A percentile compares a stretch with the other conserved stretches of the same genome.
Evolutionary conservation across 371 early-diverging fungal genomes (phyloP).

Genomic region (Ordospora colligata): DNA sequence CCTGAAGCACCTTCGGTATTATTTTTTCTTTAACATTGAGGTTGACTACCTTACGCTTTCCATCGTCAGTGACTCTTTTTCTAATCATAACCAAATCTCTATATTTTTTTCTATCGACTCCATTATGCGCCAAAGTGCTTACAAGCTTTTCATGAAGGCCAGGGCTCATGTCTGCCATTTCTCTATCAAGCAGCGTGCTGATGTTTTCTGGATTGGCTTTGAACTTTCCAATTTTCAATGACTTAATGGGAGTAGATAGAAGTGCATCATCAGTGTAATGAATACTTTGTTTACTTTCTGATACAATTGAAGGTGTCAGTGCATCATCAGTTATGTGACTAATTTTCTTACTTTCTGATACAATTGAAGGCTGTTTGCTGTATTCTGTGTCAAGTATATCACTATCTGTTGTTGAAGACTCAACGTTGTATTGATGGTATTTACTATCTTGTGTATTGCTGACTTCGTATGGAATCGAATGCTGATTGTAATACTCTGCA

Average conservation of each 20-base stretch:
- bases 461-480: neutral
- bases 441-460: neutral
- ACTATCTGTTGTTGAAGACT: neutral
- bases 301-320: neutral
- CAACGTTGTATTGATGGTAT: neutral
- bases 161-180: conserved; percentile 51
- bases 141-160: conserved; percentile 47
- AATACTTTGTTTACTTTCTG: neutral
- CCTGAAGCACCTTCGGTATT: conserved; percentile 37
- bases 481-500: conserved; percentile 9
- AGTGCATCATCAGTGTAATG: neutral
- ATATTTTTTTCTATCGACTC: conserved; percentile 41
- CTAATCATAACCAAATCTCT: conserved; percentile 55
- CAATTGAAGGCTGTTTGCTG: neutral
- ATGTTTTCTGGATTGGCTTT: conserved; percentile 37
- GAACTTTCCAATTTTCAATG: conserved; percentile 28
- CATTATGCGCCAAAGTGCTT: conserved; percentile 18
- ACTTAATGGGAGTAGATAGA: conserved; percentile 6
- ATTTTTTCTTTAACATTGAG: conserved; percentile 52
- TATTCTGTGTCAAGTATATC: neutral
- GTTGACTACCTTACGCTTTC: conserved; percentile 37
- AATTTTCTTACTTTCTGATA: no score
- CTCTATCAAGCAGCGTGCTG: conserved; percentile 18
- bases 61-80: conserved; percentile 49
- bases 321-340: neutral